These are phyloP conservation scores for Paragyromitra xinjiangensis DNA, from an alignment of 495 filamentous ascomycete genomes.

Conservation along the genomic window DNA sequence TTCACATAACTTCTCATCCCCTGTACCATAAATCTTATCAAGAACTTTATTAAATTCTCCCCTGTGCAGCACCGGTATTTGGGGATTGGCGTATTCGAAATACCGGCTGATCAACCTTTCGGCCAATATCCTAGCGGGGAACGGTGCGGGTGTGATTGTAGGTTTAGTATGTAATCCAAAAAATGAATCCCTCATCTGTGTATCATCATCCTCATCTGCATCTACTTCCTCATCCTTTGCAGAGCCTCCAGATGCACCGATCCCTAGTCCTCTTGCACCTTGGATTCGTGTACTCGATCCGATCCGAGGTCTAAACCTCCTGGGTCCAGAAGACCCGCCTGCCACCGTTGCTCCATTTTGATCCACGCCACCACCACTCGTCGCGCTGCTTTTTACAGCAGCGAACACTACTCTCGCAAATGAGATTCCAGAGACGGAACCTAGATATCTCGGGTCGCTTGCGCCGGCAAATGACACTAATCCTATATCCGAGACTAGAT, in stretches of 20 bases:
- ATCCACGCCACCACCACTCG: conserved; percentile 41
- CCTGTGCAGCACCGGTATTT: conserved; percentile 89
- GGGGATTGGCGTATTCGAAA: conserved; percentile 94
- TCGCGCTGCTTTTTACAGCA: conserved; percentile 75
- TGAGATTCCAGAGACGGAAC: conserved; percentile 88
- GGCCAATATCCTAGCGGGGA: conserved; percentile 79
- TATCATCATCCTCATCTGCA: conserved; percentile 61
- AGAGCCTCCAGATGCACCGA: conserved; percentile 60
- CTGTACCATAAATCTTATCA: conserved; percentile 71
- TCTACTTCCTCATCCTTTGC: conserved; percentile 54
- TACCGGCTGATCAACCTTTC: conserved; percentile 79
- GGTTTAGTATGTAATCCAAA: conserved; percentile 92
- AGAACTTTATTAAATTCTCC: conserved; percentile 87
- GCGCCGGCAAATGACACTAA: conserved; percentile 79
- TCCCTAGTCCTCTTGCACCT: conserved; percentile 52
- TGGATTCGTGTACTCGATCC: conserved; percentile 53
- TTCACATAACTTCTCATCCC: conserved; percentile 1
- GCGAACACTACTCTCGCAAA: conserved; percentile 95
- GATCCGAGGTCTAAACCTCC: conserved; percentile 46
- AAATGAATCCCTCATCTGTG: conserved; percentile 91
- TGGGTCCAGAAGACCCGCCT: conserved; percentile 34
- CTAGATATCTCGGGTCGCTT: conserved; percentile 80
- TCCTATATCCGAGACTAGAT: conserved; percentile 78
- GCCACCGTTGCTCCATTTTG: conserved; percentile 29
- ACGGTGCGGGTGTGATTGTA: conserved; percentile 82